These are phyloP conservation scores for Gaeumannomyces sp. DNA, from an alignment of 2,329 filamentous ascomycete species.

Conservation along the genomic window DNA sequence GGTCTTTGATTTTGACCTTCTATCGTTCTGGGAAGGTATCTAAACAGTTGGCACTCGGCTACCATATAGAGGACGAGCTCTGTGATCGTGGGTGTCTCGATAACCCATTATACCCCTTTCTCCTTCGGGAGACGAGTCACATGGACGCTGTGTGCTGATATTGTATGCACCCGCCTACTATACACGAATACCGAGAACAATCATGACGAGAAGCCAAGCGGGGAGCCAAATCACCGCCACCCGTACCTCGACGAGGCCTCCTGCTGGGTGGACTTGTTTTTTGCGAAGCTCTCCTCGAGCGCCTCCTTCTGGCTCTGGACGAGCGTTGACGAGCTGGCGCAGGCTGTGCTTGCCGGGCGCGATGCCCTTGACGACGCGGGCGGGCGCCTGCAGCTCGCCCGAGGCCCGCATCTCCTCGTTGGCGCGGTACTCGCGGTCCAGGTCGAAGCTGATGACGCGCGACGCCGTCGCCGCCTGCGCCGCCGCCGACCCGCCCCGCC, in stretches of 20 bases:
- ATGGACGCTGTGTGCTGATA: no score
- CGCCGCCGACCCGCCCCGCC: slow-evolving; percentile 48
- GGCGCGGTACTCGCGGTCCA: slow-evolving; percentile 76
- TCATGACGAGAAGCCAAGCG: neutral
- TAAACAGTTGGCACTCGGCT: no score
- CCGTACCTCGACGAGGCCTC: slow-evolving; percentile 82
- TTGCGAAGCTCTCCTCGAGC: slow-evolving; percentile 81
- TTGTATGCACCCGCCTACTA: no score
- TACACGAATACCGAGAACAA: no score
- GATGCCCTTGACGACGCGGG: slow-evolving; percentile 74
- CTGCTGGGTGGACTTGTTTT: slow-evolving; percentile 69
- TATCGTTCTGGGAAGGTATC: no score
- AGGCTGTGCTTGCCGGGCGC: slow-evolving; percentile 86
- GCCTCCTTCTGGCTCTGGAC: slow-evolving; percentile 79
- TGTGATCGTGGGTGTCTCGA: no score
- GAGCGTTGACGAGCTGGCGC: slow-evolving; percentile 77
- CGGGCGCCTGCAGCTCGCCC: slow-evolving; percentile 63
- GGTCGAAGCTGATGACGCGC: slow-evolving; percentile 79
- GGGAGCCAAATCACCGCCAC: slow-evolving; percentile 48
- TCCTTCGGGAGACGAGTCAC: no score
- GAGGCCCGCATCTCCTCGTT: slow-evolving; percentile 71
- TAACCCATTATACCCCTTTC: no score
- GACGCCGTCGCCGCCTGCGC: slow-evolving; percentile 25
- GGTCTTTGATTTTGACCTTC: no score
- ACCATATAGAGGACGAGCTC: no score